Base-by-base conservation (phyloP, 768 basidiomycete species). In the Cystoderma amianthinum region DNA sequence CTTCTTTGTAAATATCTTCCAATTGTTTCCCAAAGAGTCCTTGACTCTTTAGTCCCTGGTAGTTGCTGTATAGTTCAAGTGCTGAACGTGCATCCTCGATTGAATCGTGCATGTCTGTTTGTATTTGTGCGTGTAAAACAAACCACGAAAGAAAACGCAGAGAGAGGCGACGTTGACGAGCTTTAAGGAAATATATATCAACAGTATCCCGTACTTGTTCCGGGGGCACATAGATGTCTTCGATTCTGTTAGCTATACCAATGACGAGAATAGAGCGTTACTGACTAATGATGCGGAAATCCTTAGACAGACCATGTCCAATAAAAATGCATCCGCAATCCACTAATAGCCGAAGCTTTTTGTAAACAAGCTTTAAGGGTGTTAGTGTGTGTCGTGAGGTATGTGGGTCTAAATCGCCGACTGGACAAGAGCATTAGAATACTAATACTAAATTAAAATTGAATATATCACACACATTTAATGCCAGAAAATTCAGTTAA, bases 201-300 rank as follows among this genome's bases (percentile, higher is more conserved):
- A 99, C 95, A 0, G 96, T 99, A 57, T 99, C 96, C 44, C 94
- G 85, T 35, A 99, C 93, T 60, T 94, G 94, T 2, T 87, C 82
- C 0, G 93, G 91, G 1, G 95, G 95, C 9, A 99, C 91, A 55
- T 85, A 93, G 35, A 98, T 91, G 59, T 98, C 95, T 98, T 36
- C 10, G 12, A 25, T 25, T 17, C 12, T 22, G 18, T 36, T 15
- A 37, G 19, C 34, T 23, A 28, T 23, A 38, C 24, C 11, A 32
- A 18, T 16, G 3, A 33, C 15, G 15, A 22, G 34, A 32, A 32
- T 15, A 16, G 30, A 13, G 15, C 36, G 30, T 2, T 16, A 37
- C 88, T 58, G 50, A 95, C 95, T 99, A 65, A 98, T 99, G 42
- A 95, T 98, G 9, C 95, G 79, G 66, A 98, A 97, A 59, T 99